Evolutionary conservation across 2,329 filamentous ascomycete genomes (phyloP).

Genomic region (Aciculosporium take): DNA sequence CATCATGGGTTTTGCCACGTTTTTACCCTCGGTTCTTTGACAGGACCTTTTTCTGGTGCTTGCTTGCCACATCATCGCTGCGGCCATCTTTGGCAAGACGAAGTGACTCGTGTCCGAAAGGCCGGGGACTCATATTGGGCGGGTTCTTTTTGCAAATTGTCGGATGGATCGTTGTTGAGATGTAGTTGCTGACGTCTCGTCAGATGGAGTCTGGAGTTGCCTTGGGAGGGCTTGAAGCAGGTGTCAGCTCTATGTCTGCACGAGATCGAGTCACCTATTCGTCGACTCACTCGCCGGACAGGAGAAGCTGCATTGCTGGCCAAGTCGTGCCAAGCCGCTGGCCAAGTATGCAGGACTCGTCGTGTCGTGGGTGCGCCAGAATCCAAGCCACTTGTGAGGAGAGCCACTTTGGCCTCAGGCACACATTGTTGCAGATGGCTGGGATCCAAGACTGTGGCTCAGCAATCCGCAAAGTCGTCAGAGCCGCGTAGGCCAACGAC

Average conservation of each 20-base stretch:
- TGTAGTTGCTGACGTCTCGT: constrained; percentile 25
- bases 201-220: background rate
- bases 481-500: background rate
- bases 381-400: too few relatives aligned
- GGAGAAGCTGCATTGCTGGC: too few relatives aligned
- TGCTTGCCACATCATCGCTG: constrained; percentile 56
- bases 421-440: background rate
- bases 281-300: too few relatives aligned
- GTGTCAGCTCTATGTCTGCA: too few relatives aligned
- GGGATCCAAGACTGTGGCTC: background rate
- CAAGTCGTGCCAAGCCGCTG: too few relatives aligned
- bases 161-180: constrained; percentile 62
- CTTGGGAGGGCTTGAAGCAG: constrained; percentile 27
- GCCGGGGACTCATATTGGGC: too few relatives aligned
- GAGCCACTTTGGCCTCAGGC: too few relatives aligned
- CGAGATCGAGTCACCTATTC: too few relatives aligned
- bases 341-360: too few relatives aligned
- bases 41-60: constrained; percentile 66
- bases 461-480: background rate
- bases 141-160: too few relatives aligned
- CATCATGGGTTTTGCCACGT: constrained; percentile 53
- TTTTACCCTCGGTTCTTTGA: constrained; percentile 51
- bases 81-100: constrained; percentile 52
- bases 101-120: constrained; percentile 39
- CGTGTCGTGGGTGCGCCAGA: too few relatives aligned